Evolutionary conservation across 352 stramenopile species (phyloP), one percentile per base, ranked within the genome.

Genomic region (Phytopythium aichiense): DNA sequence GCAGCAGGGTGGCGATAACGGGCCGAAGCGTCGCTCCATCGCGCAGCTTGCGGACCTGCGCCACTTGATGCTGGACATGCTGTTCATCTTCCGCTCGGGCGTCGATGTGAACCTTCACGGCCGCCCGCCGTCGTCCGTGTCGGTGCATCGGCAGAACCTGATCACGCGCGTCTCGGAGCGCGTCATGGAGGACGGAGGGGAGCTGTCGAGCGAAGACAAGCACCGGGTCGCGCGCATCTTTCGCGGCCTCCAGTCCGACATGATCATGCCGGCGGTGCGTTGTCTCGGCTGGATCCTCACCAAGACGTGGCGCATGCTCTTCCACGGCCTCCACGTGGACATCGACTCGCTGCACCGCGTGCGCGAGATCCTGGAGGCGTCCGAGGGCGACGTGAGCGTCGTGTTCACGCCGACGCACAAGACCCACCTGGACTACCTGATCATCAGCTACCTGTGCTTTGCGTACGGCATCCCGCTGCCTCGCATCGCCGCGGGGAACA

Each of bases 371-470:
- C 58, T 94, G 13, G 72, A 88, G 48, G 68, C 61, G 0, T 66
- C 74, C 1, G 71, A 83, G 40, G 70, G 68, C 3, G 71, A 90
- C 49, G 74, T 89, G 7, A 88, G 81, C 51, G 75, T 96, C 45
- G 81, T 94, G 48, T 92, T 94, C 65, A 77, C 88, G 12, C 89
- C 89, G 18, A 96, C 89, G 28, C 89, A 97, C 71, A 91, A 95
- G 69, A 91, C 74, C 38, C 88, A 97, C 58, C 64, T 97, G 58
- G 89, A 97, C 68, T 97, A 96, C 64, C 67, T 97, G 31, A 88
- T 97, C 60, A 86, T 97, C 64, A 95, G 85, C 60, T 97, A 96
- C 65, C 59, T 96, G 54, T 94, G 82, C 69, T 95, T 95, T 56
- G 82, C 81, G 7, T 96, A 96, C 63, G 84, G 90, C 57, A 81